A percentile compares a stretch with the other conserved stretches of the same genome.
Conservation (phyloP, 371 early-diverging fungal genomes). For the Polyrhizophydium stewartii region DNA sequence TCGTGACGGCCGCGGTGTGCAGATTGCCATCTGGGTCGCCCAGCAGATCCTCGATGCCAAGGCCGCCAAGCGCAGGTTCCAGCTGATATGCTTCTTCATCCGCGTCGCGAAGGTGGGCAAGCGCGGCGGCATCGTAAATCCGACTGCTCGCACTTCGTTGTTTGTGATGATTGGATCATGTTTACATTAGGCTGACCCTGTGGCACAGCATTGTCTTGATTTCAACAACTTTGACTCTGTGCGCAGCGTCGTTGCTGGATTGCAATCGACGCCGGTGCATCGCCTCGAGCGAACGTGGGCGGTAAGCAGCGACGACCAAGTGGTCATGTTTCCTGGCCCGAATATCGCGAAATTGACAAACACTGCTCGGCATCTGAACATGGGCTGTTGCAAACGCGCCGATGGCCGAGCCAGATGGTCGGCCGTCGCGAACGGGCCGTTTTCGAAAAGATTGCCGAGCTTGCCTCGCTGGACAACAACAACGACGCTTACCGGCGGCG, state of each 20-base stretch:
- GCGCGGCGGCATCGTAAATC: no score
- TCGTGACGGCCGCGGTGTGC: background rate
- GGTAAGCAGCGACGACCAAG: slow-evolving; percentile 6
- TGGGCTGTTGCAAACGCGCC: background rate
- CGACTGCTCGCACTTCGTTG: background rate
- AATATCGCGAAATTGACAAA: background rate
- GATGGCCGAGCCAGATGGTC: slow-evolving; percentile 14
- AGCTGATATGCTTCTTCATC: slow-evolving; percentile 24
- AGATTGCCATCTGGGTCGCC: slow-evolving; percentile 28
- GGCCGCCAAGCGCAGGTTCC: slow-evolving; percentile 21
- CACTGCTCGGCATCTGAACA: background rate
- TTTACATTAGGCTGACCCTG: background rate
- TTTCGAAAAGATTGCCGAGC: slow-evolving; percentile 23
- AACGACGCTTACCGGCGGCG: slow-evolving; percentile 23
- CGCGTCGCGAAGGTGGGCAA: slow-evolving; percentile 24
- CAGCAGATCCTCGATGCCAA: slow-evolving; percentile 21
- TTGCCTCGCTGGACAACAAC: slow-evolving; percentile 24
- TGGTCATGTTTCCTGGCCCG: background rate
- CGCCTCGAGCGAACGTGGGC: slow-evolving; percentile 31
- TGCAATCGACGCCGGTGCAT: slow-evolving; percentile 30
- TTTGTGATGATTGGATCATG: background rate
- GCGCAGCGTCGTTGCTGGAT: slow-evolving; percentile 24
- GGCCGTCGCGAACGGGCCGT: slow-evolving; percentile 25
- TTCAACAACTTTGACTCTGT: slow-evolving; percentile 26
- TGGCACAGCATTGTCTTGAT: slow-evolving; percentile 17